Conservation (phyloP, 306 rosid genomes). For the Lotus japonicus region DNA sequence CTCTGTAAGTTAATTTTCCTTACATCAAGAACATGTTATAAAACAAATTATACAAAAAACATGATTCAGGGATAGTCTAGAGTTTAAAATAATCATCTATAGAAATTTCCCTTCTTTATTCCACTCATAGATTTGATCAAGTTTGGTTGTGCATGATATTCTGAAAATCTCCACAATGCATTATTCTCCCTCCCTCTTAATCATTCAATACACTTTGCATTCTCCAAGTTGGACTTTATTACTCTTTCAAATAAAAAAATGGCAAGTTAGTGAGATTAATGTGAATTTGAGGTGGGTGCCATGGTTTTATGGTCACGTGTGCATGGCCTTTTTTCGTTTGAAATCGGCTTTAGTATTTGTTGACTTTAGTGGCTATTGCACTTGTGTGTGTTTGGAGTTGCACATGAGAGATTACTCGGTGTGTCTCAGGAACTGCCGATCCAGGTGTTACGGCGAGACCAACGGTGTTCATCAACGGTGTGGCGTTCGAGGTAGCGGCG, state of each 20-base stretch:
- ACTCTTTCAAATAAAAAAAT: background rate
- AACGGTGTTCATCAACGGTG: slow-evolving; percentile 84
- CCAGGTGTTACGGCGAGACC: slow-evolving; percentile 33
- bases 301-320: slow-evolving; percentile 36
- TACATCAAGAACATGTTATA: no score
- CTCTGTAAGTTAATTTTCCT: no score
- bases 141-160: background rate
- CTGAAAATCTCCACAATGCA: background rate
- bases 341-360: background rate
- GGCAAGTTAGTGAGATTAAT: background rate
- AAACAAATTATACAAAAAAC: no score
- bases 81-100: no score
- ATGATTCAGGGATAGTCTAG: no score
- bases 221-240: background rate
- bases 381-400: background rate
- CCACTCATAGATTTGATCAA: background rate
- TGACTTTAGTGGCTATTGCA: background rate
- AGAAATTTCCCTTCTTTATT: no score
- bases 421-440: slow-evolving; percentile 44
- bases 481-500: slow-evolving; percentile 64
- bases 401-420: slow-evolving; percentile 15
- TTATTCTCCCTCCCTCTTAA: background rate
- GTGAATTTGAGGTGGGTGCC: background rate
- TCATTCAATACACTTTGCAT: background rate
- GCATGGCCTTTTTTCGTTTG: no score